A percentile compares a stretch with the other conserved stretches of the same genome.
Evolutionary conservation across 1,139 yeast species (phyloP).

Genomic region (Protomyces gravidus): DNA sequence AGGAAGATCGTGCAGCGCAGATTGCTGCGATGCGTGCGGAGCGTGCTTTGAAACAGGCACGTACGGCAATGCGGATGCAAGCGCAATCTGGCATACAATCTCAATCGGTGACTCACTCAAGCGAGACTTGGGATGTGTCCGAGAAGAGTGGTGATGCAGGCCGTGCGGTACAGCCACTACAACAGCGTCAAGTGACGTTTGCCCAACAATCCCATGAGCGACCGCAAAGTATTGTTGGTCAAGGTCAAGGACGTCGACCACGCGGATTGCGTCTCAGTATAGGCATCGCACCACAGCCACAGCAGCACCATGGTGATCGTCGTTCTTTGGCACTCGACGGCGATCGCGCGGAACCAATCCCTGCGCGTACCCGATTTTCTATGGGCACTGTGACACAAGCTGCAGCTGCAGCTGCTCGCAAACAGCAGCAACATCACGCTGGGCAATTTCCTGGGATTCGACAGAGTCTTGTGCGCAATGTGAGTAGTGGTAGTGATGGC

Average conservation of each 20-base stretch:
- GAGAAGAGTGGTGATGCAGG: not conserved
- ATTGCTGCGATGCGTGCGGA: conserved; percentile 24
- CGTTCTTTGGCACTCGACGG: not conserved
- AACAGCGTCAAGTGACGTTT: not conserved
- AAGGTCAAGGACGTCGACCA: not conserved
- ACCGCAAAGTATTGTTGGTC: not conserved
- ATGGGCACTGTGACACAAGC: not conserved
- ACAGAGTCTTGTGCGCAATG: not conserved
- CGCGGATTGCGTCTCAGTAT: not conserved
- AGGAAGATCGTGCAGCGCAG: conserved; percentile 6
- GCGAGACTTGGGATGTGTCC: not conserved
- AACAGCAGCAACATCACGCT: not conserved
- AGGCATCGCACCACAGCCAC: not conserved
- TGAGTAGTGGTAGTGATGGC: conserved; percentile 1
- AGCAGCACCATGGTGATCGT: not conserved
- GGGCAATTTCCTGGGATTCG: not conserved
- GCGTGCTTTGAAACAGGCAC: conserved; percentile 18
- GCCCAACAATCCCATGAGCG: not conserved
- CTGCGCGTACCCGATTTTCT: not conserved
- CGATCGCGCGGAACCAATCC: not conserved
- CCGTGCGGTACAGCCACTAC: not conserved
- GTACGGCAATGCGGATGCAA: conserved; percentile 10
- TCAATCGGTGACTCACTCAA: too few species aligned
- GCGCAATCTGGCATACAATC: not conserved
- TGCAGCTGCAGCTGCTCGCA: not conserved